A percentile compares a stretch with the other conserved stretches of the same genome.
Evolutionary conservation across 2,329 filamentous ascomycete genomes (phyloP).

Genomic region (Ambrosiella xylebori): DNA sequence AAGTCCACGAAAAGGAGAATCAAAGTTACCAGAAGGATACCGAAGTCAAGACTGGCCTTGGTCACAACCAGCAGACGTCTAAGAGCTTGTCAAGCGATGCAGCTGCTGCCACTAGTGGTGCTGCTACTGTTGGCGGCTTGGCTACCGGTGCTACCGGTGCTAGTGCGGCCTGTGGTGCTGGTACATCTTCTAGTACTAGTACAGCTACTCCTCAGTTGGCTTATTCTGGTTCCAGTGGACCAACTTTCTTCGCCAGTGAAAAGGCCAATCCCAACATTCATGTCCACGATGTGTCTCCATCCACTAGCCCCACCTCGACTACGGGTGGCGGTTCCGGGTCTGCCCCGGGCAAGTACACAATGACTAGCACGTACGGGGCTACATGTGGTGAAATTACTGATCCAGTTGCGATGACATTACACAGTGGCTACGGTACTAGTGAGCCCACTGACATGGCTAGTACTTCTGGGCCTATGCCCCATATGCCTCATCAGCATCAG

Average conservation of each 20-base stretch:
- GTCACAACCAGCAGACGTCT: neutral
- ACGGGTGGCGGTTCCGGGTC: neutral
- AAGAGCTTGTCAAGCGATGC: neutral
- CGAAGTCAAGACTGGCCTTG: conserved; percentile 3
- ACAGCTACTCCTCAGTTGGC: neutral
- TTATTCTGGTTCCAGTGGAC: neutral
- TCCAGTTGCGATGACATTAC: conserved; percentile 4
- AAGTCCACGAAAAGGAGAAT: conserved; percentile 9
- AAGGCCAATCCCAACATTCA: conserved; percentile 1
- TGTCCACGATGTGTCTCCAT: neutral
- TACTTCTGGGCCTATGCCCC: neutral
- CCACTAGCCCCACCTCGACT: conserved; percentile 4
- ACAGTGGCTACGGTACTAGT: neutral
- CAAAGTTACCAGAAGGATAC: neutral
- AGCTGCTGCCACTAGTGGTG: neutral
- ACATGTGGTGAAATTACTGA: conserved; percentile 1
- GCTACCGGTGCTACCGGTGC: neutral
- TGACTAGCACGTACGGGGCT: neutral
- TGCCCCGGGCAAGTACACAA: neutral
- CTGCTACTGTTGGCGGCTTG: neutral
- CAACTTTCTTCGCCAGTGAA: conserved; percentile 8
- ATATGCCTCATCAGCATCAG: neutral
- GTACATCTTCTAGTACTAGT: neutral
- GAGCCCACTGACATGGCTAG: neutral
- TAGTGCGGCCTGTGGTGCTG: neutral